A percentile compares a stretch with the other conserved stretches of the same genome.
Evolutionary conservation across 202 grass and related monocot species (phyloP).

Genomic region (Saccharum hybrid): DNA sequence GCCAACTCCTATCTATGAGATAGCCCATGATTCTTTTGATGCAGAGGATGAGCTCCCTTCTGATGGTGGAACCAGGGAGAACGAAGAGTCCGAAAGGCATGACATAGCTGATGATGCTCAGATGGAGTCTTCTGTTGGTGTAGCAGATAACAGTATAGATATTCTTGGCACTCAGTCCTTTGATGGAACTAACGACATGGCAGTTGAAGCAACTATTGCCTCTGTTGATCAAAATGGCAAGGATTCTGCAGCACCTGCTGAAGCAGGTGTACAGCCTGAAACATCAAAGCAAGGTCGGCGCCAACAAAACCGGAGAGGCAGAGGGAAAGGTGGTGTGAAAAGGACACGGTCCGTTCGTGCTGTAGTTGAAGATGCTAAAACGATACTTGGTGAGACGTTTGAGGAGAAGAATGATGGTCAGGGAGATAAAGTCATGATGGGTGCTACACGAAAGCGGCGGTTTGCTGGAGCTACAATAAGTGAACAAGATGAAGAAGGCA

Average conservation of each 20-base stretch:
- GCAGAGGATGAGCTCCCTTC: slow-evolving; percentile 45
- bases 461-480: slow-evolving; percentile 51
- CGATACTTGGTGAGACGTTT: slow-evolving; percentile 57
- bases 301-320: slow-evolving; percentile 46
- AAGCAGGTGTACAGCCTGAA: slow-evolving; percentile 52
- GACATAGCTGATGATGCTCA: slow-evolving; percentile 57
- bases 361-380: slow-evolving; percentile 85
- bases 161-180: slow-evolving; percentile 45
- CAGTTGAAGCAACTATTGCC: slow-evolving; percentile 46
- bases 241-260: slow-evolving; percentile 38
- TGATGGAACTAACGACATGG: slow-evolving; percentile 45
- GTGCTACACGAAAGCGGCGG: slow-evolving; percentile 67
- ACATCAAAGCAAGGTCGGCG: slow-evolving; percentile 55
- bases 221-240: slow-evolving; percentile 61
- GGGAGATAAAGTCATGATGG: slow-evolving; percentile 48
- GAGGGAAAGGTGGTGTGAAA: slow-evolving; percentile 56
- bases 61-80: slow-evolving; percentile 53
- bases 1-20: slow-evolving; percentile 70
- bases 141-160: slow-evolving; percentile 80
- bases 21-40: slow-evolving; percentile 54
- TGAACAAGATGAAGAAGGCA: slow-evolving; percentile 69
- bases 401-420: slow-evolving; percentile 65
- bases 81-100: slow-evolving; percentile 57
- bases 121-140: slow-evolving; percentile 67
- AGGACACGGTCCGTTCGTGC: slow-evolving; percentile 64